phyloP scores from a whole-genome alignment of 192 early-diverging fungal genomes.

The Obelidium mucronatum region DNA sequence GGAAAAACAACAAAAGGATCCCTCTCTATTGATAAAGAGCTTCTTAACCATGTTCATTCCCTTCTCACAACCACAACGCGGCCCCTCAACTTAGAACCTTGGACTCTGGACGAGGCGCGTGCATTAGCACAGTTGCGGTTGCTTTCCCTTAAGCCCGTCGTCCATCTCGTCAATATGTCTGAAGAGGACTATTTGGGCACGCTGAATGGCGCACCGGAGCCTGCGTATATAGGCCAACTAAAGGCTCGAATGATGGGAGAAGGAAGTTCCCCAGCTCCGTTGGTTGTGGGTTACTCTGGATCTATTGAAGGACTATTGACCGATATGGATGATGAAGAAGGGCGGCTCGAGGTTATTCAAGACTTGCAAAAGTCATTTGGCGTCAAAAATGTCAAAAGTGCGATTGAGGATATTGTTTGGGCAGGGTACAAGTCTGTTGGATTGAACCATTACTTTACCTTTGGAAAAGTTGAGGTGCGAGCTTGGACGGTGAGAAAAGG shows the following conservation, averaged over 20 bases:
- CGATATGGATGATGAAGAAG: conserved; percentile 64
- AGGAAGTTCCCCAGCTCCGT: conserved; percentile 65
- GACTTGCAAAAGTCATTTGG: conserved; percentile 64
- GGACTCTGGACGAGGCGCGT: conserved; percentile 90
- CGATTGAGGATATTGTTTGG: conserved; percentile 89
- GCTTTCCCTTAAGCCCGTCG: conserved; percentile 89
- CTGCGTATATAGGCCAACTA: conserved; percentile 68
- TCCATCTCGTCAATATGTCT: conserved; percentile 86
- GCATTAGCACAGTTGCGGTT: conserved; percentile 82
- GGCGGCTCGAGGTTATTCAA: conserved; percentile 44
- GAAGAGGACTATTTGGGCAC: conserved; percentile 60
- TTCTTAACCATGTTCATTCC: conserved; percentile 12
- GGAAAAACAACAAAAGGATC: neutral
- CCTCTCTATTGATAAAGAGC: conserved; percentile 1
- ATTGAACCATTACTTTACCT: conserved; percentile 93
- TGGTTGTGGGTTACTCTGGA: conserved; percentile 86
- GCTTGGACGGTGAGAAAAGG: conserved; percentile 87
- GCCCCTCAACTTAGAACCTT: conserved; percentile 44
- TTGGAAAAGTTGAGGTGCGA: conserved; percentile 86
- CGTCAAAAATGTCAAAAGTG: conserved; percentile 49
- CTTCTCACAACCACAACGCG: neutral
- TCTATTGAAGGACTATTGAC: conserved; percentile 73
- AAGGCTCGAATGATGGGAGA: conserved; percentile 63
- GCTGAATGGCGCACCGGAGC: conserved; percentile 80
- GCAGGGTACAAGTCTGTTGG: conserved; percentile 87